Percentiles rank a stretch among this genome's conserved stretches.
Conservation (phyloP, 2,329 filamentous ascomycete genomes). For the Claviceps maximensis region DNA sequence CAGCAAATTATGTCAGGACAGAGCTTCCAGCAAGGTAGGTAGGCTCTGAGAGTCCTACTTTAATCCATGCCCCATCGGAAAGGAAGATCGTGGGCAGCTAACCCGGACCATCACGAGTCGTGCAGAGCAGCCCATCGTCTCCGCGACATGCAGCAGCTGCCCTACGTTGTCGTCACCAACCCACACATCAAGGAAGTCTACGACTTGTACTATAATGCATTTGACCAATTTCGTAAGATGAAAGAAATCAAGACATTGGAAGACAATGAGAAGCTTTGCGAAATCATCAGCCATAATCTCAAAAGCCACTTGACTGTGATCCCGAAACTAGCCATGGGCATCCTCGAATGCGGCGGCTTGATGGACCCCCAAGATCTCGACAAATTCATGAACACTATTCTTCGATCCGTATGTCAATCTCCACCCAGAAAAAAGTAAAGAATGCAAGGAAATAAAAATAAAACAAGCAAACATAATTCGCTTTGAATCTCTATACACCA, state of each 20-base stretch:
- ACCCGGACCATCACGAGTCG: neutral
- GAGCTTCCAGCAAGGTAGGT: conserved; percentile 44
- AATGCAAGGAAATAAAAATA: too few relatives aligned
- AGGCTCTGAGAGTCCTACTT: neutral
- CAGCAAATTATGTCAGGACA: conserved; percentile 92
- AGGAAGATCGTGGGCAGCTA: neutral
- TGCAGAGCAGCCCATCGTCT: conserved; percentile 77
- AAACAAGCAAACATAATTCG: too few relatives aligned
- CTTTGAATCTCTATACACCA: neutral
- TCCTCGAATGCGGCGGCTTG: conserved; percentile 75
- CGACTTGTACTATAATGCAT: conserved; percentile 93
- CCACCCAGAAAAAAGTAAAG: neutral
- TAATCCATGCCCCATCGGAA: neutral
- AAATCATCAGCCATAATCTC: conserved; percentile 64
- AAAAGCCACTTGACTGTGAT: conserved; percentile 87
- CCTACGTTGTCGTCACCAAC: conserved; percentile 94
- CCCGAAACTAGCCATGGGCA: conserved; percentile 85
- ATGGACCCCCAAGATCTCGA: conserved; percentile 75
- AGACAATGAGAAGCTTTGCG: conserved; percentile 81
- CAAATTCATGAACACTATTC: conserved; percentile 85
- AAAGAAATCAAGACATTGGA: conserved; percentile 73
- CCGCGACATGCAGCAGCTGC: conserved; percentile 91
- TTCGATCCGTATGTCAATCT: conserved; percentile 61
- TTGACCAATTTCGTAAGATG: conserved; percentile 76
- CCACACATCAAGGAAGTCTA: conserved; percentile 89